Base-by-base conservation (phyloP, 164 flowering plant species). In the Buxus sempervirens region DNA sequence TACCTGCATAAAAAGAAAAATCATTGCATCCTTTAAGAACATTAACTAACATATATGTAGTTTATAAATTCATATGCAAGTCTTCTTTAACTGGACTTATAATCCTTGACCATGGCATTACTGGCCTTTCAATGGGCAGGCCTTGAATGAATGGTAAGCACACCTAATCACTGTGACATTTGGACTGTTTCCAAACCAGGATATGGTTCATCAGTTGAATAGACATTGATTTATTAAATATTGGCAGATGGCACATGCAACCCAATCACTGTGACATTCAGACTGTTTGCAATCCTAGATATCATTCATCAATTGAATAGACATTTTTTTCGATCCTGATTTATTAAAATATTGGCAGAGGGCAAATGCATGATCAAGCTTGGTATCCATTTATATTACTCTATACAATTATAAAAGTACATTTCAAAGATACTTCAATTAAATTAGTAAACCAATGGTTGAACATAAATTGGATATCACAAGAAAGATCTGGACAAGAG, bases 1-100 rank as follows among this genome's bases (percentile, higher is more conserved):
- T 84, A 89, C 76, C 98, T 95, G 90, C 84, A 85, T 25, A 55
- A 60, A 77, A 58, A 67, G 63, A 70, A 72, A n/a, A 70, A 51
- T 57, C 42, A 70, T 49, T 28, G 51, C 69, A 71, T 45, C 63
- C 63, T 18, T 61, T 61, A 51, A 72, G 72, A 66, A 69, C 21
- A 65, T 70, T 21, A 58, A 32, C 38, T 32, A 32, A 32, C 38
- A 32, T 7, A 32, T 32, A 3, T 32, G 38, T 3, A 32, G 22
- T 27, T 51, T 55, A 12, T 45, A 26, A 62, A 51, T 24, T 57
- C 20, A 23, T 19, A 20, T 36, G 16, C 1, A 36, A 7, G 59
- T 62, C 32, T n/a, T n/a, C n/a, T 15, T 45, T 15, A 45, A 45
- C 18, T 10, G 51, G 13, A 45, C 18, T 45, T 10, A 25, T 25